These are phyloP conservation scores for Phaseolus lunatus DNA, from an alignment of 306 rosid species.

Conservation along the genomic window DNA sequence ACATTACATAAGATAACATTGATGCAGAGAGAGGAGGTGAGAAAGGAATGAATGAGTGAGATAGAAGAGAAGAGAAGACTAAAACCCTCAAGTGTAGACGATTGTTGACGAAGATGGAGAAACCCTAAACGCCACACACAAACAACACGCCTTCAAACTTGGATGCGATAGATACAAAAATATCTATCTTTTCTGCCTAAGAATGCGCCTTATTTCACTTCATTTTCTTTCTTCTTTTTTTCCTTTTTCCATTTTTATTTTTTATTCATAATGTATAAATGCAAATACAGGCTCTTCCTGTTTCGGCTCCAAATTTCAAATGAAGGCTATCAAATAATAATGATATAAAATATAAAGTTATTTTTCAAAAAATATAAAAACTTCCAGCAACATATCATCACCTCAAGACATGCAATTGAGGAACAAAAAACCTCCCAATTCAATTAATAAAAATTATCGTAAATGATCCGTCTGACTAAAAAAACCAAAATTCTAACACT, in stretches of 20 bases:
- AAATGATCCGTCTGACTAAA: too few relatives aligned
- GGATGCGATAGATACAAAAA: constrained; percentile 45
- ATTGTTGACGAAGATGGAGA: constrained; percentile 38
- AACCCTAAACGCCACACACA: constrained; percentile 52
- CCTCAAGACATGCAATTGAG: too few relatives aligned
- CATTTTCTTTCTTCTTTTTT: background rate
- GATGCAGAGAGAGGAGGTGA: background rate
- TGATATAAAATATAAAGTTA: background rate
- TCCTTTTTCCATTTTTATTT: background rate
- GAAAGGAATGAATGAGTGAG: background rate
- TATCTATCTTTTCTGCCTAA: constrained; percentile 47
- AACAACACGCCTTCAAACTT: constrained; percentile 43
- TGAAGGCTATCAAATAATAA: background rate
- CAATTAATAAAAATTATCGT: too few relatives aligned
- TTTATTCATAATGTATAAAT: background rate
- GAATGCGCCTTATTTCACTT: background rate
- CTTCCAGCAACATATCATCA: too few relatives aligned
- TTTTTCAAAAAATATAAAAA: too few relatives aligned
- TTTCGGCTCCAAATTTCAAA: background rate
- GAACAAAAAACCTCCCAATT: too few relatives aligned
- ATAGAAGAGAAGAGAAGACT: background rate
- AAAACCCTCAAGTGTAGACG: constrained; percentile 43
- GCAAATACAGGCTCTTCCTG: background rate
- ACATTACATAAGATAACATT: background rate
- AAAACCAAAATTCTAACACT: background rate